Evolutionary conservation across 257 asterid genomes (phyloP).

Genomic region (Solanum stenotomum): DNA sequence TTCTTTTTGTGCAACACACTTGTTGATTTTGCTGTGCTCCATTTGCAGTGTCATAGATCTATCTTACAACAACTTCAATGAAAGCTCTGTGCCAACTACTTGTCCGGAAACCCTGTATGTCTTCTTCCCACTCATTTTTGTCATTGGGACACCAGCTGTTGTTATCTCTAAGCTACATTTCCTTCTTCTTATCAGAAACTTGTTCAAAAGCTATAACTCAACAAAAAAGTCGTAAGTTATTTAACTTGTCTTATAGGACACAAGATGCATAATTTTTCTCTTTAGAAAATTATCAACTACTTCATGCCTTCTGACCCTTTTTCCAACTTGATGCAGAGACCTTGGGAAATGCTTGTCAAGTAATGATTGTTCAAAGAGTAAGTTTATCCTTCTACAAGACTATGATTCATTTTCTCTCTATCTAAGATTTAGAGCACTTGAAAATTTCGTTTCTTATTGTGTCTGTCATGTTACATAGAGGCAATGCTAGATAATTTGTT

Average conservation of each 20-base stretch:
- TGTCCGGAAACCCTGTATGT: constrained; percentile 41
- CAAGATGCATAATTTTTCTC: neutral
- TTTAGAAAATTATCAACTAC: neutral
- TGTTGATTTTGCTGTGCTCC: neutral
- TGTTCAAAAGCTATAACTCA: constrained; percentile 39
- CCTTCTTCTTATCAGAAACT: constrained; percentile 31
- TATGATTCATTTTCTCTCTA: neutral
- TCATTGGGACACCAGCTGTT: neutral
- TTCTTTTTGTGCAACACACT: neutral
- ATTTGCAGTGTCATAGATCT: constrained; percentile 33
- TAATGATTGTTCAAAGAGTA: constrained; percentile 27
- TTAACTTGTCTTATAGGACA: neutral
- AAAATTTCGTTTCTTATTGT: neutral
- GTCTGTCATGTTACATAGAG: neutral
- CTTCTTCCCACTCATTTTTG: neutral
- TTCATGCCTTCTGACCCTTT: neutral
- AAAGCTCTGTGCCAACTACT: constrained; percentile 17
- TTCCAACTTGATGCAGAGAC: constrained; percentile 15
- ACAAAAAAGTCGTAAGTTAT: constrained; percentile 23
- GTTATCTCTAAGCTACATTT: neutral
- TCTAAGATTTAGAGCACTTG: neutral
- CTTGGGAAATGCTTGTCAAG: constrained; percentile 19
- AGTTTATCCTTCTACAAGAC: neutral
- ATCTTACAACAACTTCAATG: constrained; percentile 42
- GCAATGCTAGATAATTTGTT: neutral